Evolutionary conservation across 257 asterid species (phyloP).

Genomic region (Rhazya stricta): DNA sequence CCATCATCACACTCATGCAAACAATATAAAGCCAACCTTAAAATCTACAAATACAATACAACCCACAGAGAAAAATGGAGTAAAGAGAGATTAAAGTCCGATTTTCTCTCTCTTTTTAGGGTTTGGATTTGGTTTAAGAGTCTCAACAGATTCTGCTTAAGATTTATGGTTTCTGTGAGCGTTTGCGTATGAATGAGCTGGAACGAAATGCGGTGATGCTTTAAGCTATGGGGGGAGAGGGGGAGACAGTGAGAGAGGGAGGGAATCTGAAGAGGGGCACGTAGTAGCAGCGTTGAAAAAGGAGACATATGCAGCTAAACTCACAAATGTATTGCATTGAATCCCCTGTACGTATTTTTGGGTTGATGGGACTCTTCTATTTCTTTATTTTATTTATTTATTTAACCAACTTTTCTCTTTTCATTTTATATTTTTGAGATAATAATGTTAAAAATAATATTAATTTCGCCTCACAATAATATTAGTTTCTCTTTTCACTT

Average conservation of each 20-base stretch:
- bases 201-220: neutral
- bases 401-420: no score
- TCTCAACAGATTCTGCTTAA: neutral
- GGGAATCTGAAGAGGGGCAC: conserved; percentile 8
- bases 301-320: no score
- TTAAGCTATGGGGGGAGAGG: neutral
- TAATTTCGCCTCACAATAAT: no score
- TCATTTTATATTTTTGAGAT: no score
- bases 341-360: no score
- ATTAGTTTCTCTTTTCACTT: no score
- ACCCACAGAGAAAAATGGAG: neutral
- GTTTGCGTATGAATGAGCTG: neutral
- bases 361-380: no score
- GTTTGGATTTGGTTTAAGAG: neutral
- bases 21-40: neutral
- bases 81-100: no score
- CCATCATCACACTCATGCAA: conserved; percentile 1
- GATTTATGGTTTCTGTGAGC: neutral
- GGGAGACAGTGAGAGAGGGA: neutral
- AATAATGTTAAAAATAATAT: no score
- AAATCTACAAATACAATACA: neutral
- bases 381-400: no score
- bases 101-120: neutral
- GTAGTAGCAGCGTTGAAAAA: neutral
- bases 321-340: no score